Conservation (phyloP, 1,139 yeast species). For the Hyphopichia burtonii region DNA sequence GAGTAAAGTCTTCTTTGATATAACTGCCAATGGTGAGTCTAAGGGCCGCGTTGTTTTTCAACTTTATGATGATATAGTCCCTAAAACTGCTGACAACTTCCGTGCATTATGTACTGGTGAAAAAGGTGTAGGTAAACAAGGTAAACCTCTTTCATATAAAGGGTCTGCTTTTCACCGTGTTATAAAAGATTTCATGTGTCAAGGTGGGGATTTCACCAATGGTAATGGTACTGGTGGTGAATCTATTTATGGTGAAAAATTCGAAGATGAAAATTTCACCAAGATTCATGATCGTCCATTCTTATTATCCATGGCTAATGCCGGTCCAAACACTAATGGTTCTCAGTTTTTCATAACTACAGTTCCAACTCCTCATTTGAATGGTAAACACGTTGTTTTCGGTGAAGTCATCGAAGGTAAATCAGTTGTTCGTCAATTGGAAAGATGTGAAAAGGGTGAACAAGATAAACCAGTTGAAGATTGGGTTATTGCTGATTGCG, state of each 20-base stretch:
- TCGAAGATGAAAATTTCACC: conserved; percentile 87
- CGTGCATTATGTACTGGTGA: conserved; percentile 89
- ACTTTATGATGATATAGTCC: conserved; percentile 76
- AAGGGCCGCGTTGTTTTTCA: conserved; percentile 78
- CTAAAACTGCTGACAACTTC: conserved; percentile 92
- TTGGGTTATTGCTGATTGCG: conserved; percentile 76
- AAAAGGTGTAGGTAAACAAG: conserved; percentile 64
- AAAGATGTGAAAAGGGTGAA: conserved; percentile 61
- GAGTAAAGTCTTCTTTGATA: conserved; percentile 66
- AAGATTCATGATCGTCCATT: conserved; percentile 80
- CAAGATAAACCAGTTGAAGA: conserved; percentile 65
- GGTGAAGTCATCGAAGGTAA: conserved; percentile 87
- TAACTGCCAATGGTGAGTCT: conserved; percentile 62
- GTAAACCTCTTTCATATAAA: conserved; percentile 70
- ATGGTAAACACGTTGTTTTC: conserved; percentile 95
- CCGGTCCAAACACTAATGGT: conserved; percentile 94
- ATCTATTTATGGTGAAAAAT: conserved; percentile 92
- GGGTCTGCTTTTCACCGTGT: conserved; percentile 89
- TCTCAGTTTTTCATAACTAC: conserved; percentile 92
- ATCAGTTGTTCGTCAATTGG: conserved; percentile 75
- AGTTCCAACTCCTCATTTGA: conserved; percentile 80
- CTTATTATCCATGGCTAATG: conserved; percentile 92
- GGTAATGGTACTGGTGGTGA: conserved; percentile 93
- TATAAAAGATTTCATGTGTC: conserved; percentile 88
- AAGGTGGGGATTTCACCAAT: conserved; percentile 95